Percentiles rank a stretch among this genome's conserved stretches.
These are phyloP conservation scores for Spergularia azorica DNA, from an alignment of 179 eudicot genomes.

Conservation along the genomic window DNA sequence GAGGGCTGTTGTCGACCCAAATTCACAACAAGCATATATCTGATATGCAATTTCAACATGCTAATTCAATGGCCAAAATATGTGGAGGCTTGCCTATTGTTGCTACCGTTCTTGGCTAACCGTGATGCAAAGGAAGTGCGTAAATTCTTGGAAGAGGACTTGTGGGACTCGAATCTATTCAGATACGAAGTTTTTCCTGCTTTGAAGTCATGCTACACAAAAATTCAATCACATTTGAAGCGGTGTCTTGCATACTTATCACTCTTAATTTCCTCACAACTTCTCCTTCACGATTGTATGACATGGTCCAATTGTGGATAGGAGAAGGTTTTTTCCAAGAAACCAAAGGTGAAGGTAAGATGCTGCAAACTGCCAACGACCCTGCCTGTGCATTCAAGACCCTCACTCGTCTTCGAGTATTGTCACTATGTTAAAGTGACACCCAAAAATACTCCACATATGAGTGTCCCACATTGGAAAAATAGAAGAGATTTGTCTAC, in stretches of 20 bases:
- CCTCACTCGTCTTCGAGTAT: slow-evolving; percentile 9
- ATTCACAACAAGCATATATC: too few relatives aligned
- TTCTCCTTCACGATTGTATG: not conserved
- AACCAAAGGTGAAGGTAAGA: not conserved
- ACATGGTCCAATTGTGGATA: slow-evolving; percentile 11
- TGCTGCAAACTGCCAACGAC: not conserved
- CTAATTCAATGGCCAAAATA: not conserved
- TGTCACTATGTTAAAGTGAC: not conserved
- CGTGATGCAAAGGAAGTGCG: not conserved
- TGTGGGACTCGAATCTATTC: slow-evolving; percentile 10
- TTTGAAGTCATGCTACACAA: not conserved
- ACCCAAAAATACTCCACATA: too few relatives aligned
- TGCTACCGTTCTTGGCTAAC: not conserved
- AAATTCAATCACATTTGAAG: not conserved
- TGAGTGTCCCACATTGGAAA: too few relatives aligned
- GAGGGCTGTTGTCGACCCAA: not conserved
- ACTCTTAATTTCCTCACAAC: slow-evolving; percentile 7
- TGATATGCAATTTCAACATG: not conserved
- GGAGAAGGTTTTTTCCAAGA: slow-evolving; percentile 17
- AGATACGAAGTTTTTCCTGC: not conserved
- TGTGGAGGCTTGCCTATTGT: slow-evolving; percentile 15
- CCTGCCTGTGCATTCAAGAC: not conserved
- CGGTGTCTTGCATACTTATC: slow-evolving; percentile 13
- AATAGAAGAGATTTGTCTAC: too few relatives aligned
- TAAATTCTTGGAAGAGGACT: not conserved